Evolutionary conservation across 352 stramenopile species (phyloP).

Genomic region (Pythium dissimile): DNA sequence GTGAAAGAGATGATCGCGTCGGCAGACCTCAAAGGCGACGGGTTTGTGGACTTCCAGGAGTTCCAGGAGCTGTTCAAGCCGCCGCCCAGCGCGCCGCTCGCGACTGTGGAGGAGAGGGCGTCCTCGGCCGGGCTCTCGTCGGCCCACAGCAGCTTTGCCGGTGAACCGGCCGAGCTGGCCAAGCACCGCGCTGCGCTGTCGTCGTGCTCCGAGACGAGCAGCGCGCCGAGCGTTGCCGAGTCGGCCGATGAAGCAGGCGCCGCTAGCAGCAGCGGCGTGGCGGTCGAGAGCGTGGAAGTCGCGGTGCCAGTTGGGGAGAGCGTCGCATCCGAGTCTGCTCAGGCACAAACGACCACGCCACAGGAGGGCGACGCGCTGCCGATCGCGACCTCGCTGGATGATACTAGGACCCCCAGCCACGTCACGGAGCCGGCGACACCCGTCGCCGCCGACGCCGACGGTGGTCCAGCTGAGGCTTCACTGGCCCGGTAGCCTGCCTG

Average conservation of each 20-base stretch:
- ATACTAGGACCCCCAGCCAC: no score
- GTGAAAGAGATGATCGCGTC: conserved; percentile 89
- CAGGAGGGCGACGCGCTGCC: not conserved
- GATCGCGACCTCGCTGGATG: no score
- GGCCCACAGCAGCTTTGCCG: conserved; percentile 11
- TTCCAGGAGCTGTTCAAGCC: conserved; percentile 78
- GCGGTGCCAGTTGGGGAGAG: not conserved
- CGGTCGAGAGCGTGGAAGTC: not conserved
- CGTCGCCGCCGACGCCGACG: no score
- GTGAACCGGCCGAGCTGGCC: not conserved
- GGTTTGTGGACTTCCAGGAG: conserved; percentile 87
- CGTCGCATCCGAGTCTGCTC: not conserved
- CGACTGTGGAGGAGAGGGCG: conserved; percentile 34
- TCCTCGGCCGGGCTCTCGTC: conserved; percentile 5
- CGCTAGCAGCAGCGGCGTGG: not conserved
- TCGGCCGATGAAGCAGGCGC: no score
- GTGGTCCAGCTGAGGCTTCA: no score
- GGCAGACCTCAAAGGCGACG: conserved; percentile 77
- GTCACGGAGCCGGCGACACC: no score
- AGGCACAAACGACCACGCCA: not conserved
- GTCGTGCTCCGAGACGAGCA: not conserved
- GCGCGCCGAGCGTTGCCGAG: not conserved
- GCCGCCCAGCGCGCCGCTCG: conserved; percentile 25
- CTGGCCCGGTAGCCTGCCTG: no score
- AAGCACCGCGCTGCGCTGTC: no score